These are phyloP conservation scores for Nissolia schottii DNA, from an alignment of 306 rosid genomes.

Conservation along the genomic window DNA sequence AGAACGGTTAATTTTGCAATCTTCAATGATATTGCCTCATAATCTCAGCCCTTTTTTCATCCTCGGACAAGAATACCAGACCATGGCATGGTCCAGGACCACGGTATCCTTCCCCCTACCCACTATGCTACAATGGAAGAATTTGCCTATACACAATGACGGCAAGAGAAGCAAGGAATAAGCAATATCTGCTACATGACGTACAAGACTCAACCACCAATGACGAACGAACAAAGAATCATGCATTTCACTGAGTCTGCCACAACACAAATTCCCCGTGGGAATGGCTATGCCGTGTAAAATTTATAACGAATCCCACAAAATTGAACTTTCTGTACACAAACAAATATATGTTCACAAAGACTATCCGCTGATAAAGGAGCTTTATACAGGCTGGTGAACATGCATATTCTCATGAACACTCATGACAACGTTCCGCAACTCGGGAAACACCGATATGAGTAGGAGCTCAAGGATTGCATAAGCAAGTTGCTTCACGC, in stretches of 20 bases:
- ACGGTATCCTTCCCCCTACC: no score
- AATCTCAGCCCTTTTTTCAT: no score
- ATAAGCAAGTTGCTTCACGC: conserved; percentile 88
- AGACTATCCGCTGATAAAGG: background rate
- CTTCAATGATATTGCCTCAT: no score
- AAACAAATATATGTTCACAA: no score
- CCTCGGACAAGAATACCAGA: no score
- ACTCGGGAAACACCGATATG: conserved; percentile 85
- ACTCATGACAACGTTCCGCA: conserved; percentile 57
- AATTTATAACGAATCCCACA: conserved; percentile 11
- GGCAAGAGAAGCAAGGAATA: no score
- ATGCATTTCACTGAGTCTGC: conserved; percentile 13
- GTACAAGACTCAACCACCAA: background rate
- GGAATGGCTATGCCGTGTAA: background rate
- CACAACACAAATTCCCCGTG: conserved; percentile 14
- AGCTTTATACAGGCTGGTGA: conserved; percentile 55
- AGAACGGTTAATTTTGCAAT: no score
- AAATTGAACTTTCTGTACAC: conserved; percentile 37
- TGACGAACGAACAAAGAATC: conserved; percentile 12
- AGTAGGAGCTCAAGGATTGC: conserved; percentile 75
- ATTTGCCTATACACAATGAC: no score
- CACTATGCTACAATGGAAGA: no score
- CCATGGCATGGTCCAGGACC: no score
- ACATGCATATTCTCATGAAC: conserved; percentile 54
- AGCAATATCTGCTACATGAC: no score